A percentile compares a stretch with the other conserved stretches of the same genome.
Evolutionary conservation across 495 filamentous ascomycete species (phyloP).

Genomic region (Staphylotrichum longicolle): DNA sequence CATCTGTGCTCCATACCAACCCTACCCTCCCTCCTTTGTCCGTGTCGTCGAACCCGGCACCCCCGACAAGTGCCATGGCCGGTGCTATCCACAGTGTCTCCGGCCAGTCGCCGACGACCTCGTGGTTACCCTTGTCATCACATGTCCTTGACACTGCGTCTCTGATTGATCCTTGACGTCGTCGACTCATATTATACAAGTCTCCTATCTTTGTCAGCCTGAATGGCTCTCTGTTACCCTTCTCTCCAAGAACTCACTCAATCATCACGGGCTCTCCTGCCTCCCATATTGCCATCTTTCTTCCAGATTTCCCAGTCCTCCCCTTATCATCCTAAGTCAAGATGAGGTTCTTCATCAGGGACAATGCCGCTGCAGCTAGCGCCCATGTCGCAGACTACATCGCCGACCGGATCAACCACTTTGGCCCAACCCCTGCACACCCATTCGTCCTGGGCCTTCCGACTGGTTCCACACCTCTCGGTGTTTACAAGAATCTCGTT

Average conservation of each 20-base stretch:
- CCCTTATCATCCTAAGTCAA: constrained; percentile 14
- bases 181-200: neutral
- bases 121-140: constrained; percentile 6
- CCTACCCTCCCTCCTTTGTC: neutral
- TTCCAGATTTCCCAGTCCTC: neutral
- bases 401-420: constrained; percentile 71
- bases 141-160: neutral
- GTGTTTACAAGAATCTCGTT: constrained; percentile 75
- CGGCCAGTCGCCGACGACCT: constrained; percentile 8
- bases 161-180: neutral
- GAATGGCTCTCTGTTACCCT: too few relatives aligned
- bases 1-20: constrained; percentile 11
- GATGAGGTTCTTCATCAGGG: constrained; percentile 84
- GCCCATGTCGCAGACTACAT: constrained; percentile 82
- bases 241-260: neutral
- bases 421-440: constrained; percentile 63
- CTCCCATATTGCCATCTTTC: neutral
- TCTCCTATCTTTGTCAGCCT: too few relatives aligned
- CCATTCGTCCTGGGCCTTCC: constrained; percentile 84
- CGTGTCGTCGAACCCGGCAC: neutral
- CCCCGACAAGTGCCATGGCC: neutral
- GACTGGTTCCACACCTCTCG: constrained; percentile 75
- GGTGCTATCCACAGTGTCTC: constrained; percentile 6
- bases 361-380: constrained; percentile 63
- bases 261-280: neutral